A percentile compares a stretch with the other conserved stretches of the same genome.
Evolutionary conservation across 305 asterid genomes (phyloP).

Genomic region (Withania somnifera): DNA sequence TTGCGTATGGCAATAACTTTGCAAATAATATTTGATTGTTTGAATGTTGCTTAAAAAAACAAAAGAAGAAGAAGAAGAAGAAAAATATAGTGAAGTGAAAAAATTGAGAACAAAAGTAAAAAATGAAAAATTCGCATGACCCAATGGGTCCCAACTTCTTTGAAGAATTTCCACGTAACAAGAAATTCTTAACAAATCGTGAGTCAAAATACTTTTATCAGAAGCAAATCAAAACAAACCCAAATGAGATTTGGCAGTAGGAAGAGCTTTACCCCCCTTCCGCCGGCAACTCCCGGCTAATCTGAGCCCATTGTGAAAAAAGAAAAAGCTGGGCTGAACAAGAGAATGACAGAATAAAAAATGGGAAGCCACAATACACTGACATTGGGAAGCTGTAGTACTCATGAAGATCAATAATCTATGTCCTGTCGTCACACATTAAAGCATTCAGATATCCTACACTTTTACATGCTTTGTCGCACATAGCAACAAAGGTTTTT

Average conservation of each 20-base stretch:
- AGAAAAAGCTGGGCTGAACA: not conserved
- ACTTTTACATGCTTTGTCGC: not conserved
- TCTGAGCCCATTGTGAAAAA: not conserved
- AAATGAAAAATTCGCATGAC: too few species aligned
- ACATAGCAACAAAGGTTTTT: not conserved
- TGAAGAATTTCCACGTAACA: not conserved
- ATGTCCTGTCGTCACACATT: not conserved
- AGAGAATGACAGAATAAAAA: not conserved
- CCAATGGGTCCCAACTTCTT: too few species aligned
- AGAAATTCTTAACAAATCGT: not conserved
- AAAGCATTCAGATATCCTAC: not conserved
- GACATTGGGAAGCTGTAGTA: not conserved
- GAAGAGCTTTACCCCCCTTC: not conserved
- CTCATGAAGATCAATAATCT: not conserved
- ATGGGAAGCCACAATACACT: not conserved
- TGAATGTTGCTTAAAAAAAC: too few species aligned
- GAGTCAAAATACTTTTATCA: not conserved
- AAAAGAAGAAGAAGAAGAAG: too few species aligned
- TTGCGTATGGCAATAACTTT: too few species aligned
- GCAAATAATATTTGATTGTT: too few species aligned
- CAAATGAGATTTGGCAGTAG: not conserved
- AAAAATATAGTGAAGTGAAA: too few species aligned
- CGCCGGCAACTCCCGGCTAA: not conserved
- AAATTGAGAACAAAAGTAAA: too few species aligned
- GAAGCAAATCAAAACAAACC: not conserved